Base-by-base conservation (phyloP, 169 alveolate genomes). In the Cryptosporidium sp. region DNA sequence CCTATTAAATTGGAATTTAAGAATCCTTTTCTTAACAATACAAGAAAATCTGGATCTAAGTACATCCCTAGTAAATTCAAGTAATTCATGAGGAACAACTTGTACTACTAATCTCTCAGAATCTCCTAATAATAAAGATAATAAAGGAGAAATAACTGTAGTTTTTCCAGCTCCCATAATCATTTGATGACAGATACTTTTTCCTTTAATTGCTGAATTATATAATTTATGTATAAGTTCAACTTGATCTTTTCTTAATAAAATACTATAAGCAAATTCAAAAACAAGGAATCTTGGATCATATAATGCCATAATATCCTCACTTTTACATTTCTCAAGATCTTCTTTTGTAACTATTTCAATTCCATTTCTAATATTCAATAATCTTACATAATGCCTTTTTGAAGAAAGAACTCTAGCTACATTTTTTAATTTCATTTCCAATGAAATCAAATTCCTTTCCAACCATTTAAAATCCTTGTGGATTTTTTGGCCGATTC, bases 81-180 rank as follows among this genome's bases (percentile, higher is more conserved):
- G 92, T 18, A 96, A 93, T 6, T 96, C 93, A 21, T 93, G 95
- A 10, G 98, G 97, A 33, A 95, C 92, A 29, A 94, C 72, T 48
- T 92, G 93, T 58, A 91, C 92, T 31, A 95, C 94, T 53, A 95
- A 85, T 73, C 92, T 58, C 51, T 91, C 51, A 8, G 96, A 95
- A 75, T 93, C 95, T 7, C 96, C 96, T 58, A 95, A 84, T 51
- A 95, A 84, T 92, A 96, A 91, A 18, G 97, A 94, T 73, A 96
- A 91, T 53, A 95, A 85, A 10, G 96, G 95, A 1, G 95, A 87
- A 23, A 94, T 93, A 29, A 96, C 98, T 0, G 98, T 96, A 33
- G 98, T 96, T 93, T 96, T 96, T 16, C 98, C 98, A 7, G 97
- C 97, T 48, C 98, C 98, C 98, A 96, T 96, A 45, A 96, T 95